These are phyloP conservation scores for Fusarium graminum DNA, from an alignment of 2,329 filamentous ascomycete species.

Conservation along the genomic window DNA sequence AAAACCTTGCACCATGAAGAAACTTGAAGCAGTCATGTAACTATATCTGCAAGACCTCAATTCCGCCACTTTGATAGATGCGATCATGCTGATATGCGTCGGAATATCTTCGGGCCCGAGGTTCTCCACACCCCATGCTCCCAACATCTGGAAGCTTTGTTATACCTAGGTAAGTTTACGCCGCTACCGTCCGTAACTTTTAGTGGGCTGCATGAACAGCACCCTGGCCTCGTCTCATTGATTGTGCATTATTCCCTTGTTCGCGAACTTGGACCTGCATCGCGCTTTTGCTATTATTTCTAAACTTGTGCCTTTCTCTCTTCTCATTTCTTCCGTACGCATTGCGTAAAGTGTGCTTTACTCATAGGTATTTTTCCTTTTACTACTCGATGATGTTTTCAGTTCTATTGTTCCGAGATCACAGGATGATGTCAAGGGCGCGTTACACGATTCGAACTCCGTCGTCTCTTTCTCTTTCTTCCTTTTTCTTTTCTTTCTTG, in stretches of 20 bases:
- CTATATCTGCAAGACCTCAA: no score
- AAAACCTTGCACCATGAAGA: background rate
- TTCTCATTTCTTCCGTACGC: background rate
- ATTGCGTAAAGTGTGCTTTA: constrained; percentile 5
- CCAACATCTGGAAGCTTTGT: constrained; percentile 15
- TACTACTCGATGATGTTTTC: background rate
- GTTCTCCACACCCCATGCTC: constrained; percentile 15
- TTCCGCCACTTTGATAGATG: no score
- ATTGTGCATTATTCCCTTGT: constrained; percentile 32
- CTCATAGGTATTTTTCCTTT: constrained; percentile 20
- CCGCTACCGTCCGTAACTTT: no score
- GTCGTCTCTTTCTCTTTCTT: constrained; percentile 9
- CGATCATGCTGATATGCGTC: background rate
- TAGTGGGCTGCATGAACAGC: background rate
- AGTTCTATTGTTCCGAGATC: constrained; percentile 14
- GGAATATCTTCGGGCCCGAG: constrained; percentile 42
- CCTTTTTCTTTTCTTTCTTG: background rate
- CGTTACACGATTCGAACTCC: constrained; percentile 9
- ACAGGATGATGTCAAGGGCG: constrained; percentile 34
- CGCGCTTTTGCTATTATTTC: constrained; percentile 5
- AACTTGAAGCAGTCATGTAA: no score
- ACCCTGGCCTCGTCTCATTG: constrained; percentile 28
- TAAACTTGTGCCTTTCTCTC: background rate
- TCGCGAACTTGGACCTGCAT: constrained; percentile 15
- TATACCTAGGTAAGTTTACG: background rate